Evolutionary conservation across 768 basidiomycete genomes (phyloP).

Genomic region (Asterophora parasitica): DNA sequence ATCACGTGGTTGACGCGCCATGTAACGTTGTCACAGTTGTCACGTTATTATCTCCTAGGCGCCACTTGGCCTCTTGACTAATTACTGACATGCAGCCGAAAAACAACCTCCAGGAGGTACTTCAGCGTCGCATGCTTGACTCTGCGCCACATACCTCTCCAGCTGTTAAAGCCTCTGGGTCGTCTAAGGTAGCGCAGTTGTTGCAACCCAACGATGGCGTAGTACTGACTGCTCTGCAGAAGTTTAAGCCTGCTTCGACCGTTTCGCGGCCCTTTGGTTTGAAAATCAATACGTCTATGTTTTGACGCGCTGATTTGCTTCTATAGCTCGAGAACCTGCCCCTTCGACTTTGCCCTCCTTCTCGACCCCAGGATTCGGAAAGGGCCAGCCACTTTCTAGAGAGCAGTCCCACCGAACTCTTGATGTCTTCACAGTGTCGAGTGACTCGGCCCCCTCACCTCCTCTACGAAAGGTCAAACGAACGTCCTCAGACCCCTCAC

Average conservation of each 20-base stretch:
- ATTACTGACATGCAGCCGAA: slow-evolving; percentile 20
- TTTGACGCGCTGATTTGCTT: neutral
- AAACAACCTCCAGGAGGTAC: slow-evolving; percentile 39
- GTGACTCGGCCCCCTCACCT: slow-evolving; percentile 34
- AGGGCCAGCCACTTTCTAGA: slow-evolving; percentile 17
- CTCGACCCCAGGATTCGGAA: slow-evolving; percentile 40
- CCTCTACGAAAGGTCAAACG: slow-evolving; percentile 31
- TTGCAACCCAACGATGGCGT: neutral
- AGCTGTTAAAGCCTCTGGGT: slow-evolving; percentile 6
- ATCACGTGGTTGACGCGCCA: slow-evolving; percentile 20
- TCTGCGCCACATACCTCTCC: neutral
- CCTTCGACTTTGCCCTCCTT: slow-evolving; percentile 33
- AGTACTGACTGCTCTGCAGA: slow-evolving; percentile 2
- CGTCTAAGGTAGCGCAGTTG: slow-evolving; percentile 17
- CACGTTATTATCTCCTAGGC: too few species aligned
- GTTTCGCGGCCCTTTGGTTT: slow-evolving; percentile 10
- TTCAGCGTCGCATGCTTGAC: slow-evolving; percentile 19
- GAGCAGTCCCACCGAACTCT: slow-evolving; percentile 12
- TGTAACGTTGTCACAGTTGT: slow-evolving; percentile 4
- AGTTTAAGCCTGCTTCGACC: slow-evolving; percentile 20
- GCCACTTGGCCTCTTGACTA: too few species aligned
- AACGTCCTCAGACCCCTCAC: slow-evolving; percentile 34
- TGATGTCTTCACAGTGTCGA: slow-evolving; percentile 32
- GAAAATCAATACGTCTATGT: neutral
- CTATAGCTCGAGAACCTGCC: slow-evolving; percentile 22